Evolutionary conservation across 176 grass and related monocot genomes (phyloP).

Genomic region (Hordeum marinum): DNA sequence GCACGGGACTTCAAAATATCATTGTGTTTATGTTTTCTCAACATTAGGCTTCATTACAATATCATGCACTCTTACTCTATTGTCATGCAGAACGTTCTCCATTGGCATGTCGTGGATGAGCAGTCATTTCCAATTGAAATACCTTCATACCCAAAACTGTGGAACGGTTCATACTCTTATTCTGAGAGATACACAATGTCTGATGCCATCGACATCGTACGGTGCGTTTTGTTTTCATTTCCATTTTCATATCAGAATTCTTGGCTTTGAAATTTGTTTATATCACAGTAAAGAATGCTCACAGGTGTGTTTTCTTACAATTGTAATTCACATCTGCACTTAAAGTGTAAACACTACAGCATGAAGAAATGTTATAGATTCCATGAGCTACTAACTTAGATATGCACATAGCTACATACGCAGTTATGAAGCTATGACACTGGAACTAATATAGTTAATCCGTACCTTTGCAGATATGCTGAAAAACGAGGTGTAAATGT

Average conservation of each 20-base stretch:
- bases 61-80: conserved; percentile 14
- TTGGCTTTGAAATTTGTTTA: neutral
- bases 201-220: conserved; percentile 83
- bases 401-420: neutral
- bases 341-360: neutral
- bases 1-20: neutral
- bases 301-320: neutral
- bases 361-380: conserved; percentile 1
- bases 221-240: conserved; percentile 47
- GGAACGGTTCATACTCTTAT: conserved; percentile 81
- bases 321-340: neutral
- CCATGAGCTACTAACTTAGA: neutral
- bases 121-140: conserved; percentile 92
- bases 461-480: conserved; percentile 69
- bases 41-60: conserved; percentile 7
- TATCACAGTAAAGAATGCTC: neutral
- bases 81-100: conserved; percentile 73
- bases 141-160: conserved; percentile 90
- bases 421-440: neutral
- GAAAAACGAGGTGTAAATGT: conserved; percentile 86
- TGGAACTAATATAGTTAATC: neutral
- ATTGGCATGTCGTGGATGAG: conserved; percentile 89
- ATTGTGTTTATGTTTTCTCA: neutral
- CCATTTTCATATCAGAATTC: neutral
- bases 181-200: conserved; percentile 83